These are phyloP conservation scores for Trichoderma pleuroti DNA, from an alignment of 2,329 filamentous ascomycete species.

Conservation along the genomic window DNA sequence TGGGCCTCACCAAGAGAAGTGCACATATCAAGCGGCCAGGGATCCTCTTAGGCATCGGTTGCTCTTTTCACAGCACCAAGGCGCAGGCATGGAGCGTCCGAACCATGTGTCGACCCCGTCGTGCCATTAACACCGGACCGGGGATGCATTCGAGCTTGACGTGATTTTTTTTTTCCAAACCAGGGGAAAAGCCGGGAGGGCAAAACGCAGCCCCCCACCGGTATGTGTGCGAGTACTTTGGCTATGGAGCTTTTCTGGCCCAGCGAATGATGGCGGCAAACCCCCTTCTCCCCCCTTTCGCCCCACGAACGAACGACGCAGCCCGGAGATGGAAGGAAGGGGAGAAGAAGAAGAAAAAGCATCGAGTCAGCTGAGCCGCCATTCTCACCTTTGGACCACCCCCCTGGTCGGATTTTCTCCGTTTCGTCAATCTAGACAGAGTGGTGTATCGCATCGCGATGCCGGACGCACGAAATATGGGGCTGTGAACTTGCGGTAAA, in stretches of 20 bases:
- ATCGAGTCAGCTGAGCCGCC: constrained; percentile 6
- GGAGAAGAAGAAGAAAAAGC: not conserved
- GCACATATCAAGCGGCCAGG: not conserved
- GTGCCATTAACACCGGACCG: not conserved
- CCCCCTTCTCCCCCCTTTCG: not conserved
- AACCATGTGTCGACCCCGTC: not conserved
- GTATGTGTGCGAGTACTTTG: not conserved
- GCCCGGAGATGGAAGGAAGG: not conserved
- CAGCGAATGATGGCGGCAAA: not conserved
- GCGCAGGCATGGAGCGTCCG: not conserved
- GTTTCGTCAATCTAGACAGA: not conserved
- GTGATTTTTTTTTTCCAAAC: not conserved
- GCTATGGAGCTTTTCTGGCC: not conserved
- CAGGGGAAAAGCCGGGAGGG: not conserved
- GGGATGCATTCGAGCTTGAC: not conserved
- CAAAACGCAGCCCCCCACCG: constrained; percentile 9
- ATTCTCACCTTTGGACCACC: not conserved
- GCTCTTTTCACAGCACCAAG: not conserved
- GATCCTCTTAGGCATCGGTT: not conserved
- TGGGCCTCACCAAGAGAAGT: not conserved
- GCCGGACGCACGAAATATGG: constrained; percentile 15
- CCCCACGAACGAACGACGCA: not conserved
- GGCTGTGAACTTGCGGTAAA: constrained; percentile 3
- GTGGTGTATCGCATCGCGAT: constrained; percentile 3
- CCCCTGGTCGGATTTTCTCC: not conserved